phyloP scores from a whole-genome alignment of 2,329 filamentous ascomycete genomes.

The Monosporascus sp. region DNA sequence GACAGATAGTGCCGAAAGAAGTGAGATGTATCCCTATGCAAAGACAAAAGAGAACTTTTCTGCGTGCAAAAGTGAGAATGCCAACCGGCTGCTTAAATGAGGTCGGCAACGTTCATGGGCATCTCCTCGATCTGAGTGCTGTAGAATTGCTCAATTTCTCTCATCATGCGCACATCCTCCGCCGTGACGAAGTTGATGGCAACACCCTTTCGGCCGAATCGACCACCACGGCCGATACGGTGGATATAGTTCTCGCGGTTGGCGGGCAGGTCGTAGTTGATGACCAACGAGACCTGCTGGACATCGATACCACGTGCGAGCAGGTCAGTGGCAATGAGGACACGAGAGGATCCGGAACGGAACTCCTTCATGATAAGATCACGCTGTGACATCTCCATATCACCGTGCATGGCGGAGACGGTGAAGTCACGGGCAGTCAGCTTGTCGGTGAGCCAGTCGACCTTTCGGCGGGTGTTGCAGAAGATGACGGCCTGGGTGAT shows the following conservation, averaged over 20 bases:
- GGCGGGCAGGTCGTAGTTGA: slow-evolving; percentile 98
- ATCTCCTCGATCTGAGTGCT: slow-evolving; percentile 99
- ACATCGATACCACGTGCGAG: slow-evolving; percentile 99
- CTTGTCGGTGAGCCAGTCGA: slow-evolving; percentile 99
- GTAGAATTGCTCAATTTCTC: slow-evolving; percentile 99
- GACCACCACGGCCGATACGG: slow-evolving; percentile 97
- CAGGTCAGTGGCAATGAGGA: slow-evolving; percentile 95
- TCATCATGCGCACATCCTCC: slow-evolving; percentile 99
- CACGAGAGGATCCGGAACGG: slow-evolving; percentile 96
- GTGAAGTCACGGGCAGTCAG: slow-evolving; percentile 98
- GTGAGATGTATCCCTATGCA: slow-evolving; percentile 19
- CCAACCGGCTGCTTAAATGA: slow-evolving; percentile 52
- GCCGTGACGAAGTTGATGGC: slow-evolving; percentile 99
- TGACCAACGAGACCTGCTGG: slow-evolving; percentile 98
- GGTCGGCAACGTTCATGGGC: slow-evolving; percentile 87
- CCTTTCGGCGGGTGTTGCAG: slow-evolving; percentile 99
- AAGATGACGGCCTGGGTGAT: slow-evolving; percentile 99
- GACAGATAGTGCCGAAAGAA: slow-evolving; percentile 18
- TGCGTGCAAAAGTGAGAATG: slow-evolving; percentile 8
- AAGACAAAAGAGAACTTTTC: slow-evolving; percentile 18
- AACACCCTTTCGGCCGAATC: slow-evolving; percentile 99
- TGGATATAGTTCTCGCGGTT: slow-evolving; percentile 99
- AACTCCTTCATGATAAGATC: slow-evolving; percentile 99
- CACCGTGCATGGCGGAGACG: slow-evolving; percentile 98
- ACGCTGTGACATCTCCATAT: slow-evolving; percentile 97